These are phyloP conservation scores for Dioscorea dumetorum DNA, from an alignment of 106 monocot species.

Conservation along the genomic window DNA sequence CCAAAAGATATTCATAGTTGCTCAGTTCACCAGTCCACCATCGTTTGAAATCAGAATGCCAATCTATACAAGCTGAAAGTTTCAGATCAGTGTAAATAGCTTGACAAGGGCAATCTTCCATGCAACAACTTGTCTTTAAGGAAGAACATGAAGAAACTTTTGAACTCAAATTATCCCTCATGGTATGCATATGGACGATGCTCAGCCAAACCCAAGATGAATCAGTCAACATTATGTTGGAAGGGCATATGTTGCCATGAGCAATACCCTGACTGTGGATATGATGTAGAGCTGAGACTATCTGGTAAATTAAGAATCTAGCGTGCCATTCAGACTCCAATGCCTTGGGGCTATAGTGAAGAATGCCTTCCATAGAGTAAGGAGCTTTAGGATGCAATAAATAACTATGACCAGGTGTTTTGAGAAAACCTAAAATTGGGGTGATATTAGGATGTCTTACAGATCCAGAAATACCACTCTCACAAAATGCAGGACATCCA, in stretches of 20 bases:
- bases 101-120: conserved; percentile 33
- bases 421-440: conserved; percentile 61
- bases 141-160: conserved; percentile 16
- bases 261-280: conserved; percentile 63
- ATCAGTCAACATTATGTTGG: conserved; percentile 54
- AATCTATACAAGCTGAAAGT: conserved; percentile 40
- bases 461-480: conserved; percentile 14
- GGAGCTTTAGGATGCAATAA: conserved; percentile 58
- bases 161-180: conserved; percentile 13
- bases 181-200: conserved; percentile 23
- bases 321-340: conserved; percentile 83
- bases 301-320: conserved; percentile 76
- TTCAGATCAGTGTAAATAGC: conserved; percentile 44
- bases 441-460: conserved; percentile 84
- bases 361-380: conserved; percentile 64
- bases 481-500: conserved; percentile 50
- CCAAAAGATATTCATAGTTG: conserved; percentile 91
- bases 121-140: conserved; percentile 11
- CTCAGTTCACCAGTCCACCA: conserved; percentile 94
- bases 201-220: conserved; percentile 77
- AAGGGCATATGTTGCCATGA: conserved; percentile 75
- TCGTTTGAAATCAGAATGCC: conserved; percentile 53
- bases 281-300: conserved; percentile 62
- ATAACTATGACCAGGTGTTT: conserved; percentile 30
- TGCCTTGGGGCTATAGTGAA: conserved; percentile 68